A percentile compares a stretch with the other conserved stretches of the same genome.
Evolutionary conservation across 345 rosid species (phyloP).

Genomic region (rapeseed (Brassica napus)): Da-Ae NC_063438.1:1323501-1324000

Average conservation of each 20-base stretch:
- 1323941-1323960: neutral
- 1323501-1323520: neutral
- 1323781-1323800: neutral
- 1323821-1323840: neutral
- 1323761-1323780: neutral
- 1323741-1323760: neutral
- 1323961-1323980: neutral
- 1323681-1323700: neutral
- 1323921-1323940: neutral
- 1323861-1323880: neutral
- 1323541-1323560: neutral
- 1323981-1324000: conserved; percentile 14
- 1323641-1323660: neutral
- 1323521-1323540: neutral
- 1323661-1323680: neutral
- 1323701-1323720: neutral
- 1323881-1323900: neutral
- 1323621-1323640: neutral
- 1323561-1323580: neutral
- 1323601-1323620: neutral
- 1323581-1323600: neutral
- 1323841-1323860: neutral
- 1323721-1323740: neutral
- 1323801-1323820: neutral
- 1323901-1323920: conserved; percentile 8